These are phyloP conservation scores for Xylaria sp. DNA, from an alignment of 2,329 filamentous ascomycete genomes.

Conservation along the genomic window DNA sequence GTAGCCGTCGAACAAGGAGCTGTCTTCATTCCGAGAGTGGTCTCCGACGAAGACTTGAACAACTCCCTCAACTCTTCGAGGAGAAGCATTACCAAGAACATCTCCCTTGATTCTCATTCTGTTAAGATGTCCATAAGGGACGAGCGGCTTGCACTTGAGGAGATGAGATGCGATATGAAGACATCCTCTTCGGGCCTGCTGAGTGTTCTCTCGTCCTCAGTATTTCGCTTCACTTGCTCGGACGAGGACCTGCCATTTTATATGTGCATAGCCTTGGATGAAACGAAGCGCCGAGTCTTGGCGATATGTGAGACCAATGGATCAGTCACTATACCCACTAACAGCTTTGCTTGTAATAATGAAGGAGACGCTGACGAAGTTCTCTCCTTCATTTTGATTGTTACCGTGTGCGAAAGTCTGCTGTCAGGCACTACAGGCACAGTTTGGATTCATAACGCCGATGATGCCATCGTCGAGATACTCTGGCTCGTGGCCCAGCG, in stretches of 20 bases:
- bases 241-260: neutral
- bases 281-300: neutral
- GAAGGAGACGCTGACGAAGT: neutral
- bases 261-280: neutral
- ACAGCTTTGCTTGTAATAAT: neutral
- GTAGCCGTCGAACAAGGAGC: slow-evolving; percentile 1
- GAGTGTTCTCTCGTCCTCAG: neutral
- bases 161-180: neutral
- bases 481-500: neutral
- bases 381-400: neutral
- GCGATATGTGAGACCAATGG: neutral
- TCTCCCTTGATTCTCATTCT: neutral
- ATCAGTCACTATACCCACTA: neutral
- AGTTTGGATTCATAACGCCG: slow-evolving; percentile 17
- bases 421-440: neutral
- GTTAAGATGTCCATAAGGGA: neutral
- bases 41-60: neutral
- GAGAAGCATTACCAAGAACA: neutral
- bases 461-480: neutral
- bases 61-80: neutral
- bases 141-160: neutral
- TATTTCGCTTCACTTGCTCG: neutral
- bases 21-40: slow-evolving; percentile 8
- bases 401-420: neutral
- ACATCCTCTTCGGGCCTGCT: neutral